Conservation (phyloP, 2,329 filamentous ascomycete species). For the Penicillium sclerotigenum region DNA sequence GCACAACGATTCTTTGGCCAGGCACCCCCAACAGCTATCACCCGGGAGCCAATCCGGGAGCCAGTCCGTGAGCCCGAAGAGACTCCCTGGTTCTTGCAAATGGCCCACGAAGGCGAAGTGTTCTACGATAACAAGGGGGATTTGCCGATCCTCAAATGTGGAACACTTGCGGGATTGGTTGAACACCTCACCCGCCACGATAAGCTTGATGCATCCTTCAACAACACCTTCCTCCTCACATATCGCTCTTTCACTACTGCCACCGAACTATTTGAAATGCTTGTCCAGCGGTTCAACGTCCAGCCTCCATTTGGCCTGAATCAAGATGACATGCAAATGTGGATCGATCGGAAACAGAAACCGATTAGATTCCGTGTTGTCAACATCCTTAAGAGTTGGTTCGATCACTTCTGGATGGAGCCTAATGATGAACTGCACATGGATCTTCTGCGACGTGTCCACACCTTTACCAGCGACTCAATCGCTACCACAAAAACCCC, state of each 20-base stretch:
- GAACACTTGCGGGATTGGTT: conserved; percentile 81
- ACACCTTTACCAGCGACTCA: conserved; percentile 85
- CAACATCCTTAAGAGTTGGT: conserved; percentile 97
- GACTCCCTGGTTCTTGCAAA: conserved; percentile 74
- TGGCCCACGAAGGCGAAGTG: conserved; percentile 86
- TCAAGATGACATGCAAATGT: conserved; percentile 73
- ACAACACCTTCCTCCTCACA: conserved; percentile 95
- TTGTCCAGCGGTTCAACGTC: conserved; percentile 87
- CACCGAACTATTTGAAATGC: conserved; percentile 83
- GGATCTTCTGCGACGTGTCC: conserved; percentile 81
- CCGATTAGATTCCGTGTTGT: conserved; percentile 93
- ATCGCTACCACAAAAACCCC: conserved; percentile 93
- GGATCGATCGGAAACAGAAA: conserved; percentile 93
- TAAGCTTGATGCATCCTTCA: conserved; percentile 90
- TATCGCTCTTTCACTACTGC: conserved; percentile 94
- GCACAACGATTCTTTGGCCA: conserved; percentile 49
- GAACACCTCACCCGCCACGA: conserved; percentile 96
- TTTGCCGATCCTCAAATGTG: conserved; percentile 76
- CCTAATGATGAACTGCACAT: conserved; percentile 81
- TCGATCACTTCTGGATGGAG: conserved; percentile 99
- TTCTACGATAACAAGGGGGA: conserved; percentile 82
- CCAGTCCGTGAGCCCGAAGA: conserved; percentile 64
- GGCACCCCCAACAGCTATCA: conserved; percentile 41
- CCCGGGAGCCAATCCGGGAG: conserved; percentile 37
- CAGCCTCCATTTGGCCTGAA: conserved; percentile 82